Percentiles rank a stretch among this genome's conserved stretches.
Evolutionary conservation across 2,329 filamentous ascomycete species (phyloP).

Genomic region (Didymellaceae sp.): DNA sequence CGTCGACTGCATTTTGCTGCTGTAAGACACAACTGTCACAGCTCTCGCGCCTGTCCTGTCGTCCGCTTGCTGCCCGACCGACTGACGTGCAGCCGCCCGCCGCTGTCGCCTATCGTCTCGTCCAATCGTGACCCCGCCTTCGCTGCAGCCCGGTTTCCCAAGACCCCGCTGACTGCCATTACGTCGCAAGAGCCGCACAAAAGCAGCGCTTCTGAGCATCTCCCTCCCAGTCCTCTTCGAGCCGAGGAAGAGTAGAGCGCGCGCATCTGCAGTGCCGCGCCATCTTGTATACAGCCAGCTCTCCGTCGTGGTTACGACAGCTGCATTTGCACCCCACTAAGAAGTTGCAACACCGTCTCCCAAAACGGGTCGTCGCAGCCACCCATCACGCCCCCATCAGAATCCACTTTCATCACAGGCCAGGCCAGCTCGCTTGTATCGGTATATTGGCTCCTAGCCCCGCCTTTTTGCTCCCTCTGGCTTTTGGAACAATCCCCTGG

Average conservation of each 20-base stretch:
- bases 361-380: conserved; percentile 41
- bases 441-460: conserved; percentile 46
- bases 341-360: conserved; percentile 31
- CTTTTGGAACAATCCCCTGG: conserved; percentile 32
- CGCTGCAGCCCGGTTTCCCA: conserved; percentile 28
- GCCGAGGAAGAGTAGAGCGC: conserved; percentile 7
- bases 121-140: conserved; percentile 37
- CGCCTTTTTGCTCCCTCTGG: conserved; percentile 41
- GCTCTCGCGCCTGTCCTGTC: conserved; percentile 24
- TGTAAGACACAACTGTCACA: conserved; percentile 21
- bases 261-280: conserved; percentile 24
- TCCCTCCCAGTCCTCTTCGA: neutral
- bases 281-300: conserved; percentile 29
- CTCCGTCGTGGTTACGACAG: conserved; percentile 28
- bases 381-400: conserved; percentile 29
- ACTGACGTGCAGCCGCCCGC: conserved; percentile 42
- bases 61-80: conserved; percentile 41
- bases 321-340: conserved; percentile 21
- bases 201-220: conserved; percentile 18
- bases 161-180: conserved; percentile 28
- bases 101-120: conserved; percentile 25
- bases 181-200: conserved; percentile 40
- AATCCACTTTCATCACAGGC: conserved; percentile 25
- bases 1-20: conserved; percentile 18
- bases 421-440: conserved; percentile 40